A percentile compares a stretch with the other conserved stretches of the same genome.
Evolutionary conservation across 2,329 filamentous ascomycete genomes (phyloP).

Genomic region (Macrophomina tecta): DNA sequence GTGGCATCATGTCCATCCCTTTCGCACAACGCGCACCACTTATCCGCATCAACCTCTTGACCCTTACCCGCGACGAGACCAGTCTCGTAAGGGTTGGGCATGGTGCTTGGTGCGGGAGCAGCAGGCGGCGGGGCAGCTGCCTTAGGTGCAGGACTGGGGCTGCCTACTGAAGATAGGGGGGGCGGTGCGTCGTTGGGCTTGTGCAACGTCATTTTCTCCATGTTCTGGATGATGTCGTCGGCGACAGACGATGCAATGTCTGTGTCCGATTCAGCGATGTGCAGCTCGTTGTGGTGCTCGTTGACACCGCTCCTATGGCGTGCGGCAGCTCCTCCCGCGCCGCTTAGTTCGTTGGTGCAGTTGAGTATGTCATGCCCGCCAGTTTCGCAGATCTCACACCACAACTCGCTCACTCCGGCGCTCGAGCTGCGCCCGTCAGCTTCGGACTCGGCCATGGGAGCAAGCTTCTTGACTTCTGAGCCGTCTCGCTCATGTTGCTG

Average conservation of each 20-base stretch:
- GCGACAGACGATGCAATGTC: constrained; percentile 33
- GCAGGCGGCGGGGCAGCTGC: constrained; percentile 24
- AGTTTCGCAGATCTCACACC: constrained; percentile 96
- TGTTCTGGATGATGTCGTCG: constrained; percentile 35
- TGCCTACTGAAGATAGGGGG: constrained; percentile 36
- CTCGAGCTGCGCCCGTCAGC: constrained; percentile 62
- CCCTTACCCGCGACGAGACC: constrained; percentile 44
- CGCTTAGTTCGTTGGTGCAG: constrained; percentile 74
- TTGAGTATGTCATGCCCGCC: constrained; percentile 91
- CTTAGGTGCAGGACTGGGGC: constrained; percentile 13
- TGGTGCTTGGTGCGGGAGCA: constrained; percentile 30
- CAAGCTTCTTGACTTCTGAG: constrained; percentile 33
- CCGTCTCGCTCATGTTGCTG: constrained; percentile 12
- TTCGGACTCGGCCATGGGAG: constrained; percentile 30
- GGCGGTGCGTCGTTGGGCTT: constrained; percentile 34
- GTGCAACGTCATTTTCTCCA: constrained; percentile 42
- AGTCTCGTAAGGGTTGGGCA: constrained; percentile 43
- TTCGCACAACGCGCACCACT: constrained; percentile 98
- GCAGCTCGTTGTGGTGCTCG: constrained; percentile 32
- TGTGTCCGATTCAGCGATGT: constrained; percentile 2
- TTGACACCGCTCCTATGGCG: constrained; percentile 42
- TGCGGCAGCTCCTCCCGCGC: constrained; percentile 41
- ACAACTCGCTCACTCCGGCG: constrained; percentile 75
- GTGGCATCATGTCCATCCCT: constrained; percentile 96
- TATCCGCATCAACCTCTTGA: constrained; percentile 68